A percentile compares a stretch with the other conserved stretches of the same genome.
Conservation (phyloP, 257 asterid species). For the Penstemon barbatus region DNA sequence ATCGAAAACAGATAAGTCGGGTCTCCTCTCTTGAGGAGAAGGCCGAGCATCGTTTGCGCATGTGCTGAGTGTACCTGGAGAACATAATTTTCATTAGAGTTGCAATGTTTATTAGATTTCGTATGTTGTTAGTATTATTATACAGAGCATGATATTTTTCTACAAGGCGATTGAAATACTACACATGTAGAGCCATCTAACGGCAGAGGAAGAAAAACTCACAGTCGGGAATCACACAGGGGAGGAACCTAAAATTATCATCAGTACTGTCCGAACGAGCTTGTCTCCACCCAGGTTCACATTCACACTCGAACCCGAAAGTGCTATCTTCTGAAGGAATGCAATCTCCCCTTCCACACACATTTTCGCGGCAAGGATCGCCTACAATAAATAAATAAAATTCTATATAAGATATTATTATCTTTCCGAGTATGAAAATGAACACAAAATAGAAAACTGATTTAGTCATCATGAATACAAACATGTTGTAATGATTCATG, state of each 20-base stretch:
- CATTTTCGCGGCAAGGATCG: constrained; percentile 41
- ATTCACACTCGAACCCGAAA: constrained; percentile 61
- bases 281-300: constrained; percentile 76
- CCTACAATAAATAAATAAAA: constrained; percentile 20
- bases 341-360: constrained; percentile 77
- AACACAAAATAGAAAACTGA: background rate
- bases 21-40: constrained; percentile 29
- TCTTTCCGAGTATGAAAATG: constrained; percentile 15
- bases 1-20: constrained; percentile 48
- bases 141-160: background rate
- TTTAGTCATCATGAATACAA: no score
- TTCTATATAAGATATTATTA: background rate
- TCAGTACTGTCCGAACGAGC: constrained; percentile 43
- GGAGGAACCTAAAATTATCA: constrained; percentile 47
- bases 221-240: constrained; percentile 84
- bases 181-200: background rate
- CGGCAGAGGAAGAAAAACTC: constrained; percentile 21
- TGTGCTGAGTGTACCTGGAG: constrained; percentile 35
- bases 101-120: no score
- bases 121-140: background rate
- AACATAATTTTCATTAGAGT: background rate
- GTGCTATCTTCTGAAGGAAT: constrained; percentile 36
- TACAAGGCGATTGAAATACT: background rate
- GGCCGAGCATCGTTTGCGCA: constrained; percentile 43
- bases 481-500: no score